These are phyloP conservation scores for Pichia heedii DNA, from an alignment of 805 yeast species.

Conservation along the genomic window DNA sequence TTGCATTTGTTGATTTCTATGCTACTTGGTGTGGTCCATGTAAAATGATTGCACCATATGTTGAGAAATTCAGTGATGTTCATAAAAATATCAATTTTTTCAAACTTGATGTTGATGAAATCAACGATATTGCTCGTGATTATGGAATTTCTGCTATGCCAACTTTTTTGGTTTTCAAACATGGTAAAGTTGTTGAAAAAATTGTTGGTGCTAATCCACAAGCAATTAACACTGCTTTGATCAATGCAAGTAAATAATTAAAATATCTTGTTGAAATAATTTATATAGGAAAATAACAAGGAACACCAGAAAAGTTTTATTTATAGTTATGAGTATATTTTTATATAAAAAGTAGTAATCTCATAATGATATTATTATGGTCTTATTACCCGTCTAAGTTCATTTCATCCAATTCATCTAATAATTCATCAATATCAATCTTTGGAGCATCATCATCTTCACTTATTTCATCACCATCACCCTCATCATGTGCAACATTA, in stretches of 20 bases:
- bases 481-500: slow-evolving; percentile 13
- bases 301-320: no score
- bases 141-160: slow-evolving; percentile 71
- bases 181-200: slow-evolving; percentile 47
- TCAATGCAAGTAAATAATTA: not conserved
- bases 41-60: slow-evolving; percentile 55
- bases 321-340: no score
- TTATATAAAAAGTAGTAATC: not conserved
- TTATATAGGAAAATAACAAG: not conserved
- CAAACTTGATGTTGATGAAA: slow-evolving; percentile 62
- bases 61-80: slow-evolving; percentile 35
- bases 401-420: slow-evolving; percentile 94
- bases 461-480: slow-evolving; percentile 33
- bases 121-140: slow-evolving; percentile 45
- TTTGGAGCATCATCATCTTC: slow-evolving; percentile 78
- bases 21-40: slow-evolving; percentile 81
- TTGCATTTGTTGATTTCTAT: slow-evolving; percentile 54
- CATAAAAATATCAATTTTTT: slow-evolving; percentile 47
- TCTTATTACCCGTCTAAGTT: slow-evolving; percentile 52
- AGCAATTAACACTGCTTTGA: slow-evolving; percentile 23
- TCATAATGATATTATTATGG: not conserved
- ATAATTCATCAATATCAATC: slow-evolving; percentile 81
- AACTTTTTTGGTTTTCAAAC: slow-evolving; percentile 53
- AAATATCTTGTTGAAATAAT: not conserved
- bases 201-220: slow-evolving; percentile 58